phyloP scores from a whole-genome alignment of 331 rosid species.

The Cucumis variabilis region DNA sequence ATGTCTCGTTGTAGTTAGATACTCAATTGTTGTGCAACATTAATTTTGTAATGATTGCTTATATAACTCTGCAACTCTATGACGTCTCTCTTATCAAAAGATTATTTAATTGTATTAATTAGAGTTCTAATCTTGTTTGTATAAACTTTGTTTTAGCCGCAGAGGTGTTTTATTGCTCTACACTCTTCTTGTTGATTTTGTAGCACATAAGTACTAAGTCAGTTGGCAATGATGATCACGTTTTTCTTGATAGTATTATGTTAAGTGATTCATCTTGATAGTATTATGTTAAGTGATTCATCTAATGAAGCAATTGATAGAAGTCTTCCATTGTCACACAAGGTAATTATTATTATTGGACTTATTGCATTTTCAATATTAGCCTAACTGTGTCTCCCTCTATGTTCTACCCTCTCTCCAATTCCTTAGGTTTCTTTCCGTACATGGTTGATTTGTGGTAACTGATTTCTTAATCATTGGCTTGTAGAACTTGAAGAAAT shows the following conservation, averaged over 20 bases:
- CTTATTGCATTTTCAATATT: neutral
- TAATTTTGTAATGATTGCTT: constrained; percentile 1
- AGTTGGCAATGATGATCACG: constrained; percentile 61
- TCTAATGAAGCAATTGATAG: constrained; percentile 56
- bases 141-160: constrained; percentile 6
- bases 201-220: constrained; percentile 62
- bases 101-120: neutral
- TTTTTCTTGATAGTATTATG: constrained; percentile 47
- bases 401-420: too few species aligned
- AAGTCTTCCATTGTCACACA: constrained; percentile 54
- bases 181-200: constrained; percentile 36
- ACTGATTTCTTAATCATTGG: constrained; percentile 29
- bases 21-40: neutral
- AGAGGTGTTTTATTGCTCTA: constrained; percentile 28
- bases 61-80: neutral
- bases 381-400: neutral
- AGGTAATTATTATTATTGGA: constrained; percentile 57
- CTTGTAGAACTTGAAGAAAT: constrained; percentile 56
- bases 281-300: constrained; percentile 48
- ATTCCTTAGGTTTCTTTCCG: constrained; percentile 2
- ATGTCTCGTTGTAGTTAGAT: neutral
- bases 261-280: constrained; percentile 51
- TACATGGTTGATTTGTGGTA: neutral
- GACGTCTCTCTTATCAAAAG: neutral
- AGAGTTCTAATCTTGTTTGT: neutral